Conservation (phyloP, 2,329 filamentous ascomycete genomes). For the Talaromyces sp. region DNA sequence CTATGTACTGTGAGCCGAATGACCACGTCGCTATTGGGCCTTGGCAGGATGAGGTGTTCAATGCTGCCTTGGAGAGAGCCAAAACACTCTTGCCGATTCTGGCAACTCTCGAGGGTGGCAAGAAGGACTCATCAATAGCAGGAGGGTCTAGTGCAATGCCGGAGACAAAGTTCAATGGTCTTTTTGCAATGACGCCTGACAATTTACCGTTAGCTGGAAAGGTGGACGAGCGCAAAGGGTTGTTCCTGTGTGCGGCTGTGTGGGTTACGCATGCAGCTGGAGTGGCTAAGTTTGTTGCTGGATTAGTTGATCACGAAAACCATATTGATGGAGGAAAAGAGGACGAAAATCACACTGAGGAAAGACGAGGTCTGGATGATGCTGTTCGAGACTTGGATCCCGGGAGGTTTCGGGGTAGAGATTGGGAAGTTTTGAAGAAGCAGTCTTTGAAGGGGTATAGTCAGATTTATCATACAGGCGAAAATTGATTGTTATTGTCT, state of each 20-base stretch:
- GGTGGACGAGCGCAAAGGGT: constrained; percentile 23
- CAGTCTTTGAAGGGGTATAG: not conserved
- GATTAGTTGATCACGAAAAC: not conserved
- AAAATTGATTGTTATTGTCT: not conserved
- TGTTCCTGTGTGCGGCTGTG: constrained; percentile 34
- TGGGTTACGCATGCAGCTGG: constrained; percentile 39
- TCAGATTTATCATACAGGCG: not conserved
- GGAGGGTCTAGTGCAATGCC: constrained; percentile 13
- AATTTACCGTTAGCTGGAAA: constrained; percentile 33
- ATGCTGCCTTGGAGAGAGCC: constrained; percentile 21
- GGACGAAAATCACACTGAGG: too few relatives aligned
- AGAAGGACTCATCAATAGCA: not conserved
- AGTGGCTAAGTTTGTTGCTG: constrained; percentile 25
- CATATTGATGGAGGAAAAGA: too few relatives aligned
- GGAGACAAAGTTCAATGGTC: constrained; percentile 16
- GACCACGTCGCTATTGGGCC: constrained; percentile 21
- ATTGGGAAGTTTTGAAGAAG: not conserved
- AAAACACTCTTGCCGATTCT: constrained; percentile 21
- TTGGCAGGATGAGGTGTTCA: constrained; percentile 26
- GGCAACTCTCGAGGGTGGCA: not conserved
- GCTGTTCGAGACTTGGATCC: not conserved
- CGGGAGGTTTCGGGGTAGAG: not conserved
- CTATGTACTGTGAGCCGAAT: constrained; percentile 21
- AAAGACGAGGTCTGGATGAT: not conserved
- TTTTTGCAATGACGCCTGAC: constrained; percentile 21